A percentile compares a stretch with the other conserved stretches of the same genome.
Evolutionary conservation across 2,329 filamentous ascomycete genomes (phyloP).

Genomic region (Colletotrichum filicis): DNA sequence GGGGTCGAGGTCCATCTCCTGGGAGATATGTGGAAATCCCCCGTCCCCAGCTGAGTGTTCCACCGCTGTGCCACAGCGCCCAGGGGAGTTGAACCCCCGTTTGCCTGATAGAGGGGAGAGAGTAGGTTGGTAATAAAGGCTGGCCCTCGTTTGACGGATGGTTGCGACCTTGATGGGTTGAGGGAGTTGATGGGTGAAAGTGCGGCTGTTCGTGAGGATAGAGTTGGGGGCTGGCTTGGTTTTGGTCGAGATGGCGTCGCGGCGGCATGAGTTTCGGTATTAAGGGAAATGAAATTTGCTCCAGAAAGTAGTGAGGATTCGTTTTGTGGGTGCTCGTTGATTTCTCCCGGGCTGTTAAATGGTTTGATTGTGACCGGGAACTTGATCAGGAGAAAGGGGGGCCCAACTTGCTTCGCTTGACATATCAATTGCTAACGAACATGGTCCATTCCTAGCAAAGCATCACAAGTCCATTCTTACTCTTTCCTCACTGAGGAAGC

Average conservation of each 20-base stretch:
- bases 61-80: background rate
- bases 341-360: background rate
- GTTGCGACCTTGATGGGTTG: background rate
- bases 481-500: slow-evolving; percentile 3
- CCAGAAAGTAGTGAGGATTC: background rate
- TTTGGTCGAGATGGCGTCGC: background rate
- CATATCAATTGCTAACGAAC: background rate
- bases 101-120: background rate
- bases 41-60: background rate
- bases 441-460: background rate
- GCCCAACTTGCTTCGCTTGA: background rate
- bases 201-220: background rate
- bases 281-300: background rate
- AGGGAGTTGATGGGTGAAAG: too few relatives aligned
- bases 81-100: too few relatives aligned
- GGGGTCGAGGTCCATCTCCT: background rate
- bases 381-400: background rate
- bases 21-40: background rate
- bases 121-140: background rate
- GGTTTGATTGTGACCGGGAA: background rate
- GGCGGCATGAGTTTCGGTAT: background rate
- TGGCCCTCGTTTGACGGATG: background rate
- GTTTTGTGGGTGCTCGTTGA: background rate
- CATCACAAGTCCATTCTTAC: background rate
- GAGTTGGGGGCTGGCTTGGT: background rate